Evolutionary conservation across 176 grass and related monocot genomes (phyloP), one percentile per base, ranked within the genome.

Genomic region (Aegilops umbellulata): DNA sequence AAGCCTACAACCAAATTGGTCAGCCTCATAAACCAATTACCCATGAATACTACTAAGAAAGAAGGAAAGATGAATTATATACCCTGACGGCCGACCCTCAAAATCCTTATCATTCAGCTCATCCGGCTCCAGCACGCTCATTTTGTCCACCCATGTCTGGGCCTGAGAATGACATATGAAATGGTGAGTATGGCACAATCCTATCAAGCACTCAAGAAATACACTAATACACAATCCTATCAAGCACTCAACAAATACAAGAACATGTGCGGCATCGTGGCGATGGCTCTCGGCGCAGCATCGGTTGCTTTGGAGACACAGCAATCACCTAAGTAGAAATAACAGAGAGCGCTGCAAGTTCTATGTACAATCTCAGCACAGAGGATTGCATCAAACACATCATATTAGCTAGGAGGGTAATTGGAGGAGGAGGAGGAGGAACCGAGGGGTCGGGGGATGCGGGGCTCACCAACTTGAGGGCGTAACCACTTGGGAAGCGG

Each of bases 91-190:
- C 0, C 89, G 87, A 53, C 87, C 91, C 73, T 95, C 93, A 23
- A 89, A 86, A 85, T 93, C 93, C 51, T 84, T 69, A 67, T 87
- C 86, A 1, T 38, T 78, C 25, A 60, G 80, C 39, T 98, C 89
- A 69, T 87, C 65, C 0, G 78, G n/a, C 23, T 77, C 80, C 3
- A 84, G 78, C 20, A 68, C 42, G 27, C 85, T 98, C 93, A 98
- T 95, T 61, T 92, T 93, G 68, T 92, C 90, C 42, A 98, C 91
- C 93, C 95, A 95, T 75, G 87, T 81, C 81, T 95, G 89, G 60
- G 91, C 93, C 95, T 95, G 69, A 80, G 38, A 86, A 81, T 75
- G 17, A 65, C 41, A 65, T n/a, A 35, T 39, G 16, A 8, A 49
- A 47, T 5, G 1, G 19, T 80, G 41, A 80, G 60, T 15, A 66